A percentile compares a stretch with the other conserved stretches of the same genome.
Evolutionary conservation across 257 asterid genomes (phyloP).

Genomic region (Solanum dulcamara): DNA sequence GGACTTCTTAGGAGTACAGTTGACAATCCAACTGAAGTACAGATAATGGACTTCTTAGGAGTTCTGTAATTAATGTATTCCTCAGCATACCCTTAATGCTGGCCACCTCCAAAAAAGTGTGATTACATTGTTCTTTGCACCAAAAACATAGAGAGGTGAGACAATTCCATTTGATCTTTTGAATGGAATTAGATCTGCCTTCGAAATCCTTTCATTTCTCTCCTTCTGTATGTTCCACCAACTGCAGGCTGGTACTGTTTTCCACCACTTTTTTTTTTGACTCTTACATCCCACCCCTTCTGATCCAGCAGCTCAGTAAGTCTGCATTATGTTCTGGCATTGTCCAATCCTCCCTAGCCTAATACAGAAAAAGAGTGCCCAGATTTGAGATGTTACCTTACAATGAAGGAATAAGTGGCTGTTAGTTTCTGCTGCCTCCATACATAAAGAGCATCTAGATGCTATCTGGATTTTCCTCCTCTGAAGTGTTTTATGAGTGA

Average conservation of each 20-base stretch:
- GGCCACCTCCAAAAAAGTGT: not conserved
- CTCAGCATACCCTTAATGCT: not conserved
- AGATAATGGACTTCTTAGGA: not conserved
- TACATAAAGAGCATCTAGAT: not conserved
- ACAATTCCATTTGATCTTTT: not conserved
- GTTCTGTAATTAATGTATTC: not conserved
- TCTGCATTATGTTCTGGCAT: not conserved
- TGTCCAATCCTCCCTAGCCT: not conserved
- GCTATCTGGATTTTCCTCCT: not conserved
- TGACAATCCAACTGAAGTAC: not conserved
- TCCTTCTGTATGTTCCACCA: not conserved
- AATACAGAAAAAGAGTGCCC: not conserved
- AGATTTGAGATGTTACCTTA: not conserved
- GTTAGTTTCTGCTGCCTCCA: not conserved
- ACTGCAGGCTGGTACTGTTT: not conserved
- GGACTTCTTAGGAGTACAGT: not conserved
- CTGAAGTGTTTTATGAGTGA: not conserved
- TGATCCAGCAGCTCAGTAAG: not conserved
- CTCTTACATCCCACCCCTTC: not conserved
- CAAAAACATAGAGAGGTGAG: not conserved
- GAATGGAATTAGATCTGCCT: not conserved
- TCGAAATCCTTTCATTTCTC: not conserved
- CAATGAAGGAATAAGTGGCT: not conserved
- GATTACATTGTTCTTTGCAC: not conserved
- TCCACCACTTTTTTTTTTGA: not conserved